phyloP scores from a whole-genome alignment of 1,139 yeast species.

The Arxiozyma bovina region DNA sequence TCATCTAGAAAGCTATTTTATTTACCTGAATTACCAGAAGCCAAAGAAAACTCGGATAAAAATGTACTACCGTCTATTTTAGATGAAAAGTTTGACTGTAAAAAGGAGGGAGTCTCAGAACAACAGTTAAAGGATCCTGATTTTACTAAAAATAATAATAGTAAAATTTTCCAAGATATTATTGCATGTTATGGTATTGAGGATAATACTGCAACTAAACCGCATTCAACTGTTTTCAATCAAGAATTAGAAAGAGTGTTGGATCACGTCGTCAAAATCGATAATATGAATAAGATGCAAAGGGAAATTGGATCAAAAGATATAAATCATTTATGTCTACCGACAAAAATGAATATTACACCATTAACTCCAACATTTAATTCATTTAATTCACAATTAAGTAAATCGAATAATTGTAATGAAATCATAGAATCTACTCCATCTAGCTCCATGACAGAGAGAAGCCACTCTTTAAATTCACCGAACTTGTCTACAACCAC shows the following conservation, averaged over 20 bases:
- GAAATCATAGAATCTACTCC: conserved; percentile 15
- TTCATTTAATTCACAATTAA: conserved; percentile 1
- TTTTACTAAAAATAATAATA: conserved; percentile 14
- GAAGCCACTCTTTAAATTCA: conserved; percentile 1
- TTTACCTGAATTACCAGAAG: neutral
- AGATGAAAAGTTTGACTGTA: neutral
- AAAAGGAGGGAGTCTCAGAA: neutral
- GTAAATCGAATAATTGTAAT: conserved; percentile 2
- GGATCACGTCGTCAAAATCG: conserved; percentile 13
- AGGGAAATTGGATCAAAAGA: neutral
- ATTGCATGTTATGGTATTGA: conserved; percentile 17
- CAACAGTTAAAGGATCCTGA: neutral
- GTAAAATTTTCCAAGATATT: conserved; percentile 23
- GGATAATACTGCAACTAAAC: neutral
- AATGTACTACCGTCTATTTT: neutral
- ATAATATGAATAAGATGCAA: conserved; percentile 7
- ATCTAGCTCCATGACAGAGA: conserved; percentile 21
- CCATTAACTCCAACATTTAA: neutral
- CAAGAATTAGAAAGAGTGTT: conserved; percentile 14
- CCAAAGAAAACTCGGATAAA: neutral
- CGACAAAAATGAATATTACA: neutral
- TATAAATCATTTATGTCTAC: neutral
- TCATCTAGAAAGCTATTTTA: neutral
- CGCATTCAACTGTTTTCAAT: neutral
- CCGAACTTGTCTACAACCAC: neutral